Evolutionary conservation across 176 grass and related monocot species (phyloP).

Genomic region (Ampelocalamus luodianensis): DNA sequence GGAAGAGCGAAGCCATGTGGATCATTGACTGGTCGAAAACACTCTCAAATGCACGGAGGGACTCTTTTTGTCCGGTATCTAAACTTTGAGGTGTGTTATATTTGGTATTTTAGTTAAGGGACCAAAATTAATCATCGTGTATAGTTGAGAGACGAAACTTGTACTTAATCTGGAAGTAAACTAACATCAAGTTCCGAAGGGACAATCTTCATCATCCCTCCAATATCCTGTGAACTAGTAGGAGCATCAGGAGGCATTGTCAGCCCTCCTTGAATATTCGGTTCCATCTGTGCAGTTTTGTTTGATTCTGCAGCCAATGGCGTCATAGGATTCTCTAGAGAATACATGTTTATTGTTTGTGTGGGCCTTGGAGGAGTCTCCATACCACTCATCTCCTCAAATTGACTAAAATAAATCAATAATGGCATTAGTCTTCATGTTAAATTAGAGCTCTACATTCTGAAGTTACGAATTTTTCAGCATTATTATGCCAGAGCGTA

Average conservation of each 20-base stretch:
- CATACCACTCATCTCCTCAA: conserved; percentile 82
- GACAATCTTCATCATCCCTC: conserved; percentile 84
- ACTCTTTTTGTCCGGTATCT: no score
- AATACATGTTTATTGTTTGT: conserved; percentile 51
- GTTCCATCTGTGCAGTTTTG: conserved; percentile 44
- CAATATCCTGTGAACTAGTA: conserved; percentile 64
- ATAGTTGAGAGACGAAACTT: no score
- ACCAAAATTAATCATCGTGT: no score
- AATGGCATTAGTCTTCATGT: conserved; percentile 27
- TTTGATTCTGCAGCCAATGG: conserved; percentile 40
- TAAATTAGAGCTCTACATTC: conserved; percentile 41
- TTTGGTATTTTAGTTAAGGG: no score
- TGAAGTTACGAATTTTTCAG: conserved; percentile 18
- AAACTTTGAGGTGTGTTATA: no score
- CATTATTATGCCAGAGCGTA: not conserved
- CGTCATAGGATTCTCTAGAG: conserved; percentile 54
- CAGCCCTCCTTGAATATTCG: conserved; percentile 48
- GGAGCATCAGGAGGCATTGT: conserved; percentile 46
- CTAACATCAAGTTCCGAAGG: conserved; percentile 85
- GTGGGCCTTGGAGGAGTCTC: conserved; percentile 64
- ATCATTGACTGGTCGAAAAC: no score
- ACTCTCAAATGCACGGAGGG: no score
- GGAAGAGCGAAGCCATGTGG: no score
- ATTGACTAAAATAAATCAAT: conserved; percentile 58
- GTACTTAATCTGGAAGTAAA: conserved; percentile 24